Base-by-base conservation (phyloP, 495 filamentous ascomycete genomes). In the Hypoxylon rickii region DNA sequence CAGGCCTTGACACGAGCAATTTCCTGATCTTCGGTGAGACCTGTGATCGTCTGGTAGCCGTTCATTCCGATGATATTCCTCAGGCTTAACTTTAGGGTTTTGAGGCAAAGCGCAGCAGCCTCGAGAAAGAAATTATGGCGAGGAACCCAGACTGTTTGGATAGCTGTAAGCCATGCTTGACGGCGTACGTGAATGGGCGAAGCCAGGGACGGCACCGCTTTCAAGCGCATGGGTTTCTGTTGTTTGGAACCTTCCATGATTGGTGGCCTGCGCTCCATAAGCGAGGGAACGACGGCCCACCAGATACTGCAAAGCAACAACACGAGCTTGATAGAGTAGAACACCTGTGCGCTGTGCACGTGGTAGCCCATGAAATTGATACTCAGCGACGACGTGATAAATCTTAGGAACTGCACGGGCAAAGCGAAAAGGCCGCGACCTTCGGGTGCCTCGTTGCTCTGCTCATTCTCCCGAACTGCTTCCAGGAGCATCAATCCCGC, bases 81-180 rank as follows among this genome's bases (percentile, higher is more conserved):
- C n/a, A 89, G 58, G 43, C 88, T 84, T 33, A 95, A 86, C 61
- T 96, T 95, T 16, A 88, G 64, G 34, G 86, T 88, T 74, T 96
- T 91, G 39, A 89, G 78, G 4, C 80, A 77, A 38, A 97, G 78
- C 0, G 92, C 92, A 12, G 87, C 85, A 54, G 89, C 85, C 68
- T 96, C 93, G 13, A 92, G 84, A 59, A 89, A 79, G 64, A 96
- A 90, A 42, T 85, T 85, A 66, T 96, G 90, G 10, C 86, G 83
- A 15, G 93, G 93, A n/a, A 97, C 88, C 78, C 92, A 95, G 11
- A 96, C 90, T 16, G 89, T 90, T 73, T 97, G 93, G 54, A 97
- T 86, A 3, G 93, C 92, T 1, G 93, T 97, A 42, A 96, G 83
- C 92, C 93, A 97, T 21, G 93, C 93, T 65, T 90, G 89, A 53